Evolutionary conservation across 805 yeast genomes (phyloP).

Genomic region (Myxozyma neotropica): DNA sequence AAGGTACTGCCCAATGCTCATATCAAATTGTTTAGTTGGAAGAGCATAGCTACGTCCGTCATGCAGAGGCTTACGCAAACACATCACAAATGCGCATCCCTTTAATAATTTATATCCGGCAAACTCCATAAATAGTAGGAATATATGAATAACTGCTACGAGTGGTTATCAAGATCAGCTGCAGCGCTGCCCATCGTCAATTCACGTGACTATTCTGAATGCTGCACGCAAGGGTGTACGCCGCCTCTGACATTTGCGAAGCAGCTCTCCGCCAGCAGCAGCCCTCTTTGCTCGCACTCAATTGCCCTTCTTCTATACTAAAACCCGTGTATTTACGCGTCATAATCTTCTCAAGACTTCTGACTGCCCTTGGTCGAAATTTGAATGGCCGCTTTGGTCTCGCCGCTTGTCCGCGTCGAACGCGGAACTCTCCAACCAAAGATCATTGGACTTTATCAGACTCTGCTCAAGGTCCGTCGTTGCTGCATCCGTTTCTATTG

Average conservation of each 20-base stretch:
- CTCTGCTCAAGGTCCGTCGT: conserved; percentile 38
- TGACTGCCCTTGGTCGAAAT: not conserved
- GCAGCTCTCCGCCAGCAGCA: not conserved
- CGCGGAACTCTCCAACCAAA: conserved; percentile 41
- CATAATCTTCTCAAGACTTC: not conserved
- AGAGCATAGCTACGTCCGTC: too few relatives aligned
- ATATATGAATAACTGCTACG: too few relatives aligned
- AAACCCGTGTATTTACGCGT: not conserved
- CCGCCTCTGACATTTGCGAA: not conserved
- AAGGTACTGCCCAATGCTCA: too few relatives aligned
- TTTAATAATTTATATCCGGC: too few relatives aligned
- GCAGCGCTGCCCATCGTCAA: too few relatives aligned
- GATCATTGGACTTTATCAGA: conserved; percentile 42
- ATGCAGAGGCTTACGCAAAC: too few relatives aligned
- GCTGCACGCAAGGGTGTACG: too few relatives aligned
- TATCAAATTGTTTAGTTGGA: too few relatives aligned
- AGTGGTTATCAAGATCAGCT: too few relatives aligned
- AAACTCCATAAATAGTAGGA: too few relatives aligned
- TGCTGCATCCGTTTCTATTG: not conserved
- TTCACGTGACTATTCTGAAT: too few relatives aligned
- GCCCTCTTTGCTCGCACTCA: not conserved
- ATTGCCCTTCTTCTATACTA: not conserved
- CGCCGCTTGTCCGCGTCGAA: conserved; percentile 41
- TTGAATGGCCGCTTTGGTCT: conserved; percentile 35
- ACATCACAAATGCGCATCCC: too few relatives aligned